A percentile compares a stretch with the other conserved stretches of the same genome.
These are phyloP conservation scores for Apiotrichum domesticum DNA, from an alignment of 1,284 basidiomycete species.

Conservation along the genomic window DNA sequence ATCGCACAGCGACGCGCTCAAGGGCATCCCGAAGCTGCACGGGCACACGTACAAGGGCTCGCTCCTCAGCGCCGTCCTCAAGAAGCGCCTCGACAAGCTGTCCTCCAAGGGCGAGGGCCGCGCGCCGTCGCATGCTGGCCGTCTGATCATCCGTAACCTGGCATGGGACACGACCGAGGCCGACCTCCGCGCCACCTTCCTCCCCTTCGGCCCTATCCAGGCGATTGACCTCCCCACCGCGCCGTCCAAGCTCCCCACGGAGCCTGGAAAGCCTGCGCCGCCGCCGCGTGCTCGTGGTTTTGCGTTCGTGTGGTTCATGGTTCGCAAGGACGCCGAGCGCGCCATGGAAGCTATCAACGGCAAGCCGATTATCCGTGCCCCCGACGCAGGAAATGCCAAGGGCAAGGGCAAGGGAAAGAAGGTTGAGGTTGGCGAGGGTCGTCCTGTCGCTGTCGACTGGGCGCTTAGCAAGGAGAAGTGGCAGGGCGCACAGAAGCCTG, in stretches of 20 bases:
- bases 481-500: slow-evolving; percentile 60
- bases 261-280: slow-evolving; percentile 38
- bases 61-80: slow-evolving; percentile 79
- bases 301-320: slow-evolving; percentile 92
- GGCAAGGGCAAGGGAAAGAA: slow-evolving; percentile 45
- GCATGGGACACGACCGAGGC: slow-evolving; percentile 73
- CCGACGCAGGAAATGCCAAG: slow-evolving; percentile 32
- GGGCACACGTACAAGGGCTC: slow-evolving; percentile 89
- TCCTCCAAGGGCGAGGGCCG: slow-evolving; percentile 44
- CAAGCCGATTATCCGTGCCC: slow-evolving; percentile 53
- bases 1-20: slow-evolving; percentile 63
- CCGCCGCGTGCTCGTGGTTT: slow-evolving; percentile 69
- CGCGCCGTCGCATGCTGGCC: slow-evolving; percentile 55
- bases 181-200: slow-evolving; percentile 80
- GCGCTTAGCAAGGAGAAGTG: slow-evolving; percentile 90
- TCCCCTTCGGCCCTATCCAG: slow-evolving; percentile 81
- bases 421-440: slow-evolving; percentile 51
- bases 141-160: slow-evolving; percentile 88
- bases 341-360: slow-evolving; percentile 83
- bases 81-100: slow-evolving; percentile 74
- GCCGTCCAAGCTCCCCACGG: slow-evolving; percentile 47
- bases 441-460: slow-evolving; percentile 92
- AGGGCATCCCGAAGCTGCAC: slow-evolving; percentile 76
- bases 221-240: slow-evolving; percentile 71
- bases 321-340: slow-evolving; percentile 73